Base-by-base conservation (phyloP, 495 filamentous ascomycete genomes). In the Penicillium macrosclerotiorum region DNA sequence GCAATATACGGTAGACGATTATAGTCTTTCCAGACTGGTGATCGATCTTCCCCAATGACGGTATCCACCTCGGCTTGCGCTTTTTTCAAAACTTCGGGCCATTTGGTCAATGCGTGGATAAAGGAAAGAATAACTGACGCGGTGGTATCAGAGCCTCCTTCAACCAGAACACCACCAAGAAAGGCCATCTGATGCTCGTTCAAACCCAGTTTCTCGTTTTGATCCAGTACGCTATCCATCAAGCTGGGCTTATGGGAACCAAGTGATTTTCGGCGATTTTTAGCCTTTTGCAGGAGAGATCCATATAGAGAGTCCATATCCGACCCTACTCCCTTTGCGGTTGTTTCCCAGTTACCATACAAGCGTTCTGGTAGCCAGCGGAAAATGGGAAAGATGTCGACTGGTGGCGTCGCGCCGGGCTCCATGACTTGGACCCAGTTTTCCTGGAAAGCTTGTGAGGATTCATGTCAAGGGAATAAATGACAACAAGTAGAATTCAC, bases 111-210 rank as follows among this genome's bases (percentile, higher is more conserved):
- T 2, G 76, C 76, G 5, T 69, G 64, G 2, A 79, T 57, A 34
- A 77, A 58, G 1, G 67, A 57, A 1, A 69, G 30, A 8, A 69
- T 60, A 9, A 69, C 37, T 1, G 51, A 47, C 11, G 62, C 51
- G 4, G 67, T 44, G 2, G 75, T 79, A 49, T 80, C 77, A 1
- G 64, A 67, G 6, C 75, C 77, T 3, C 69, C 75, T 59, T 79
- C 69, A 51, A 73, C 69, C 8, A 56, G 8, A 3, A 48, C 46
- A 8, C 69, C 71, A n/a, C 58, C 49, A 1, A 76, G 40, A 37
- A 72, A 72, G 17, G 59, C 33, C 2, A 69, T 31, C 19, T 67
- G 58, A 49, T 71, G 57, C 1, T 44, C 20, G 8, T 56, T 54
- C 6, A 71, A 45, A 3, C 45, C 45, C n/a, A 55, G n/a, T 45